These are phyloP conservation scores for Monilinia fructigena DNA, from an alignment of 2,329 filamentous ascomycete genomes.

Conservation along the genomic window DNA sequence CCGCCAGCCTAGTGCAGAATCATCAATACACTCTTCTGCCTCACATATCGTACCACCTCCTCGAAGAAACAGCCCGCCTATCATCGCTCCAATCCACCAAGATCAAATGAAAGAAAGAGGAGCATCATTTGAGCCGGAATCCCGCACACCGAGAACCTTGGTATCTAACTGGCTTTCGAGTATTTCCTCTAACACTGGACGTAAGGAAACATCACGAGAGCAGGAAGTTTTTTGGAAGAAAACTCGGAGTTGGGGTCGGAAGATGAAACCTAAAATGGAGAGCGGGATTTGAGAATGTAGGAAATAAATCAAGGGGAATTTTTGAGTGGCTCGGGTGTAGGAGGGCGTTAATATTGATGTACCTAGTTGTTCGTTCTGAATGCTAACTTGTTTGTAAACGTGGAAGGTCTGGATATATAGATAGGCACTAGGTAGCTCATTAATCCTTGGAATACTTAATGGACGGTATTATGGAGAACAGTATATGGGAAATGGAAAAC, in stretches of 20 bases:
- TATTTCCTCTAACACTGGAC: constrained; percentile 16
- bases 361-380: not conserved
- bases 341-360: not conserved
- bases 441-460: not conserved
- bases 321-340: not conserved
- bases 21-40: not conserved
- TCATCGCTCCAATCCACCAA: constrained; percentile 15
- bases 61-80: constrained; percentile 15
- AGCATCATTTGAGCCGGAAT: constrained; percentile 18
- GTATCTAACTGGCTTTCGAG: constrained; percentile 19
- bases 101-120: constrained; percentile 1
- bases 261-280: constrained; percentile 9
- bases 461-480: not conserved
- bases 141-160: constrained; percentile 18
- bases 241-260: constrained; percentile 17
- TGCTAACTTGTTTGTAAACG: not conserved
- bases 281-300: constrained; percentile 1
- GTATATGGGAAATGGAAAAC: not conserved
- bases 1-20: not conserved
- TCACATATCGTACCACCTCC: not conserved
- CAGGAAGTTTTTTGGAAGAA: constrained; percentile 12
- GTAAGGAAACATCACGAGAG: constrained; percentile 10
- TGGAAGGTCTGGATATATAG: not conserved
- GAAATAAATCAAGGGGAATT: not conserved
- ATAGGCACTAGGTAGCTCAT: not conserved